phyloP scores from a whole-genome alignment of 2,329 filamentous ascomycete species.

The Penicillium hordei region DNA sequence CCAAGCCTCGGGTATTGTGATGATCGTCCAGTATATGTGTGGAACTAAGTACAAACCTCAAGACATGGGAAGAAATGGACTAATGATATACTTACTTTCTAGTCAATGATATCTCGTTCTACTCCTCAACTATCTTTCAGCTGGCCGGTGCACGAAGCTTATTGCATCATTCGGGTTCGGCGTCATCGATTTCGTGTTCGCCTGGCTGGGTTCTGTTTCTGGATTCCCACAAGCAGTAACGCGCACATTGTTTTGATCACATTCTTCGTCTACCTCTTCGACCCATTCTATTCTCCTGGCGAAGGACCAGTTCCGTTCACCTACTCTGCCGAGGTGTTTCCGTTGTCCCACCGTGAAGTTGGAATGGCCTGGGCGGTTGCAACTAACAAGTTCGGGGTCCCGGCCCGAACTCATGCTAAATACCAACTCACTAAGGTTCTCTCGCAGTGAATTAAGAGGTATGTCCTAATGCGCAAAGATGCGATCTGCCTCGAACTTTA shows the following conservation, averaged over 20 bases:
- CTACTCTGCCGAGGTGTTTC: conserved; percentile 39
- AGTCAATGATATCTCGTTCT: conserved; percentile 36
- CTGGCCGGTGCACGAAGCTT: conserved; percentile 16
- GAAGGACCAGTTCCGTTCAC: conserved; percentile 24
- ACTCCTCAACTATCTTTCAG: conserved; percentile 28
- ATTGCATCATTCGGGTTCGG: conserved; percentile 30
- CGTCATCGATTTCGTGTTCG: conserved; percentile 32
- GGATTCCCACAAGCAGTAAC: conserved; percentile 14
- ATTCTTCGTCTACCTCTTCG: conserved; percentile 58
- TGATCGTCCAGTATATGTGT: conserved; percentile 34
- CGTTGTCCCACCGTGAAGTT: conserved; percentile 49
- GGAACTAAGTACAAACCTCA: conserved; percentile 22
- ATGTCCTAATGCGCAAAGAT: conserved; percentile 53
- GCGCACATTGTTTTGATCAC: conserved; percentile 23
- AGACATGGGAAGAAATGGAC: neutral
- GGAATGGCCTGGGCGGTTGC: conserved; percentile 42
- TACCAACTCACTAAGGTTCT: conserved; percentile 56
- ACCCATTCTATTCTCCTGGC: conserved; percentile 66
- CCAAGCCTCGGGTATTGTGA: conserved; percentile 29
- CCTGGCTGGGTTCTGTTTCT: conserved; percentile 28
- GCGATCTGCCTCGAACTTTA: conserved; percentile 52
- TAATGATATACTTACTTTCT: neutral
- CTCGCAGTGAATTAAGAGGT: conserved; percentile 61
- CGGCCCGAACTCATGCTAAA: conserved; percentile 52
- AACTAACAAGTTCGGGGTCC: conserved; percentile 49